Percentiles rank a stretch among this genome's conserved stretches.
phyloP scores from a whole-genome alignment of 2,329 filamentous ascomycete species.

The Malbranchea cinnamomea region DNA sequence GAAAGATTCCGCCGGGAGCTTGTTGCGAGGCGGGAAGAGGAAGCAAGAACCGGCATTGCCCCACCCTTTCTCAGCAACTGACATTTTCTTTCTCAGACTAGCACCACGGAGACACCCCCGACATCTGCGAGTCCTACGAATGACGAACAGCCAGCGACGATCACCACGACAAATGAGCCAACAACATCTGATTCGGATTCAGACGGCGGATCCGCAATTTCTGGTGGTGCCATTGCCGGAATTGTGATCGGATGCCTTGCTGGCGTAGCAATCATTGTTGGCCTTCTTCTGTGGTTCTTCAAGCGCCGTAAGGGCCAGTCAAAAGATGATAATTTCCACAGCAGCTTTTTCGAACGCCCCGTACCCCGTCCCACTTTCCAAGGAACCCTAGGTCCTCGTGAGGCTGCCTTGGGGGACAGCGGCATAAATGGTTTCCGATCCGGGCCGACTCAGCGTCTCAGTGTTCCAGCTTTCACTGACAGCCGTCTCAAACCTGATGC shows the following conservation, averaged over 20 bases:
- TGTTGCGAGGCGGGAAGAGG: too few species aligned
- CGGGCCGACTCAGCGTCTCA: slow-evolving; percentile 4
- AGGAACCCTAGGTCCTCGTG: slow-evolving; percentile 4
- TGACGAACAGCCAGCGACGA: slow-evolving; percentile 11
- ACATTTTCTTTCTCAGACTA: slow-evolving; percentile 3
- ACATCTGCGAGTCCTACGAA: slow-evolving; percentile 9
- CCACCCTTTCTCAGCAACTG: too few species aligned
- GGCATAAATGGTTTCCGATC: neutral
- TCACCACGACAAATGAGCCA: slow-evolving; percentile 12
- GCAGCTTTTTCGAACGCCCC: slow-evolving; percentile 15
- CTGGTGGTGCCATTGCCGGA: slow-evolving; percentile 29
- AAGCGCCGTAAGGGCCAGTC: slow-evolving; percentile 16
- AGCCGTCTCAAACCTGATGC: slow-evolving; percentile 30
- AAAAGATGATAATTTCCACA: slow-evolving; percentile 3
- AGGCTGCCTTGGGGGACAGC: slow-evolving; percentile 3
- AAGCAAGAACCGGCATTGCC: too few species aligned
- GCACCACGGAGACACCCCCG: slow-evolving; percentile 4
- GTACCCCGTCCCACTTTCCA: slow-evolving; percentile 10
- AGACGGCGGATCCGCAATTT: slow-evolving; percentile 16
- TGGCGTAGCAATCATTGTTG: slow-evolving; percentile 23
- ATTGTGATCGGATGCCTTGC: slow-evolving; percentile 28
- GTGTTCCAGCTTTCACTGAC: slow-evolving; percentile 25
- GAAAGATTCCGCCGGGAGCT: too few species aligned
- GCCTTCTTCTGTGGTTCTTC: slow-evolving; percentile 25
- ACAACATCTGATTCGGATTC: slow-evolving; percentile 10